Evolutionary conservation across 208 protist genomes (phyloP), one percentile per base, ranked within the genome.

Genomic region (Crithidia acanthocephali): DNA sequence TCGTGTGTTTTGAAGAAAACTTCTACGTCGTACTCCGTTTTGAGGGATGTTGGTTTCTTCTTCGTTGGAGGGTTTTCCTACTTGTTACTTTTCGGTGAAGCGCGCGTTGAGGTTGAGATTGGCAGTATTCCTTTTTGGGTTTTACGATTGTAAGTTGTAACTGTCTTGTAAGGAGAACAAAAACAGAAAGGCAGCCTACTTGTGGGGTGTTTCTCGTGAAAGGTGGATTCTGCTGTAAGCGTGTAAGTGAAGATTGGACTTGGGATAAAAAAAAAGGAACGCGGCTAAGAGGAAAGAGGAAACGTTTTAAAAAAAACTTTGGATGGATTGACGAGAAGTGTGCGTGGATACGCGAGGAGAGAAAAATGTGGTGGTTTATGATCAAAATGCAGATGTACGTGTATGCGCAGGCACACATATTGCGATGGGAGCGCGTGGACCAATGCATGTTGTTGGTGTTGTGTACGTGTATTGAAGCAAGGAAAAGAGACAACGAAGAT

Each of bases 1-100:
- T 44, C 32, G 61, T 44, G 45, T 56, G 61, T 66, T 66, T 66
- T 66, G 61, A 66, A 66, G 61, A 66, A 66, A 66, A 66, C 61
- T 66, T 37, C 61, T 66, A 66, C 61, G 61, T 66, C 44, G 53
- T 66, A 13, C 42, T 66, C 47, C 45, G 61, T 66, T 66, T 56
- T 3, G n/a, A 22, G 16, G 6, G 27, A 0, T 23, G 16, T 35
- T 6, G 23, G 42, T 52, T 40, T 65, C 44, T 51, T 51, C 15
- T 33, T 53, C n/a, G n/a, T 25, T 53, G 18, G 1, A 53, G 10
- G 23, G 18, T 30, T 30, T 47, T 47, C 30, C 15, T 58, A 40
- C 8, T 58, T 9, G 20, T 25, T 7, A 32, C 3, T 58, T 40
- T 58, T 23, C 53, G 13, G 23, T 20, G n/a, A 30, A 61, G 23